phyloP scores from a whole-genome alignment of 208 protist genomes.

The Trypanosomatidae sp. region DNA sequence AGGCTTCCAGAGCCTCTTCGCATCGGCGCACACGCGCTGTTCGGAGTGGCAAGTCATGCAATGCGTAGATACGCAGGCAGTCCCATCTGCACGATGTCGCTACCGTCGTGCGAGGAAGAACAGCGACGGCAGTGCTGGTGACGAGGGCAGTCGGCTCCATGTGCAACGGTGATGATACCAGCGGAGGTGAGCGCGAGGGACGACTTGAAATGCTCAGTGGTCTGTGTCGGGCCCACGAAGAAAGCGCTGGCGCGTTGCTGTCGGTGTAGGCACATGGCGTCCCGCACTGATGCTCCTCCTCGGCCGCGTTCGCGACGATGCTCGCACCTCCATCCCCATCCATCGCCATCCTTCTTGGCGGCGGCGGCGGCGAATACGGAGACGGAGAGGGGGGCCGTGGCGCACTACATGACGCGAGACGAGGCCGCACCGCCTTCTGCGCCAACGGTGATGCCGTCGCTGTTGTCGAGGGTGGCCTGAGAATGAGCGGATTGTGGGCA shows the following conservation, averaged over 20 bases:
- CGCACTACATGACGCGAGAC: constrained; percentile 1
- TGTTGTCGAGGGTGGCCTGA: neutral
- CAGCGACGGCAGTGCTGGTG: neutral
- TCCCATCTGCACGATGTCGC: neutral
- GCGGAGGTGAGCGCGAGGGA: constrained; percentile 10
- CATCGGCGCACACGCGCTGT: constrained; percentile 23
- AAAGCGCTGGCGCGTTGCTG: neutral
- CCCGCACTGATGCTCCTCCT: neutral
- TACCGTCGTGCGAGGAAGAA: neutral
- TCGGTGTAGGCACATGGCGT: neutral
- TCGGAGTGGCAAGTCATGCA: constrained; percentile 43
- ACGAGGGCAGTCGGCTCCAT: neutral
- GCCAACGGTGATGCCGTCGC: neutral
- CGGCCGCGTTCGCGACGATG: neutral
- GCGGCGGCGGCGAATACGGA: neutral
- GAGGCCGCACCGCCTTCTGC: constrained; percentile 2
- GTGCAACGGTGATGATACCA: neutral
- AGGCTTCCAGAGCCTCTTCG: constrained; percentile 3
- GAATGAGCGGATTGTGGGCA: neutral
- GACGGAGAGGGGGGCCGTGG: constrained; percentile 12
- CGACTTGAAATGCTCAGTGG: constrained; percentile 27
- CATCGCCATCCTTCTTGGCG: neutral
- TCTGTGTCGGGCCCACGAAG: constrained; percentile 18
- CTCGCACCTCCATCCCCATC: neutral
- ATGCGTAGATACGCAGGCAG: constrained; percentile 27